phyloP scores from a whole-genome alignment of 352 stramenopile species.

The Plasmopara halstedii region DNA sequence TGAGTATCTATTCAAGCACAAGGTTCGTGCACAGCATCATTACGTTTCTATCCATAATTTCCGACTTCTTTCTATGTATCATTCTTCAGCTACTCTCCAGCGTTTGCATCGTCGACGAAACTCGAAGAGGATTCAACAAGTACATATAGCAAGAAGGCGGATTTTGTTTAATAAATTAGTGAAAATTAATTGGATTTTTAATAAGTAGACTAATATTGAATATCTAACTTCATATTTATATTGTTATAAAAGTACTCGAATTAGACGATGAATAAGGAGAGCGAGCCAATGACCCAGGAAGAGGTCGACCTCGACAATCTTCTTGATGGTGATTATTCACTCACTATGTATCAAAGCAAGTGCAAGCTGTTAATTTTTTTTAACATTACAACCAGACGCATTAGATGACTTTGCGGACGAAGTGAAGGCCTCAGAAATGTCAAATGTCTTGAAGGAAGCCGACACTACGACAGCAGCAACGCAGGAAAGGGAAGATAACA shows the following conservation, averaged over 20 bases:
- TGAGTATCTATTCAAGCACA: conserved; percentile 37
- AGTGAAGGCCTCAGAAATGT: conserved; percentile 34
- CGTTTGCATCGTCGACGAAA: conserved; percentile 25
- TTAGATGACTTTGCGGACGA: conserved; percentile 80
- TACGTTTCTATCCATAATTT: not conserved
- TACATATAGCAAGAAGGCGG: conserved; percentile 12
- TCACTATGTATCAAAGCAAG: not conserved
- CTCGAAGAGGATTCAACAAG: conserved; percentile 8
- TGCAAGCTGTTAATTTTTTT: not conserved
- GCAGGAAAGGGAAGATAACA: conserved; percentile 47
- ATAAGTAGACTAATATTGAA: not conserved
- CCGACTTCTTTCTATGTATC: not conserved
- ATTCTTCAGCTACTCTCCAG: conserved; percentile 21
- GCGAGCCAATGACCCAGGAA: conserved; percentile 18
- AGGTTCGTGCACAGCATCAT: conserved; percentile 13
- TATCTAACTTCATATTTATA: not conserved
- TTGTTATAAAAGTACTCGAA: not conserved
- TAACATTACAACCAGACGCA: conserved; percentile 36
- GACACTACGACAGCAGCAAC: conserved; percentile 37
- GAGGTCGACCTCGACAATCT: conserved; percentile 78
- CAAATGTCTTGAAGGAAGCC: conserved; percentile 37
- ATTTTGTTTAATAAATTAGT: too few species aligned
- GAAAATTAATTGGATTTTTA: too few species aligned
- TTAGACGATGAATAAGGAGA: conserved; percentile 15
- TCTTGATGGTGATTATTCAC: conserved; percentile 40